A percentile compares a stretch with the other conserved stretches of the same genome.
Conservation (phyloP, 305 asterid species). For the Salvia sclarea region DNA sequence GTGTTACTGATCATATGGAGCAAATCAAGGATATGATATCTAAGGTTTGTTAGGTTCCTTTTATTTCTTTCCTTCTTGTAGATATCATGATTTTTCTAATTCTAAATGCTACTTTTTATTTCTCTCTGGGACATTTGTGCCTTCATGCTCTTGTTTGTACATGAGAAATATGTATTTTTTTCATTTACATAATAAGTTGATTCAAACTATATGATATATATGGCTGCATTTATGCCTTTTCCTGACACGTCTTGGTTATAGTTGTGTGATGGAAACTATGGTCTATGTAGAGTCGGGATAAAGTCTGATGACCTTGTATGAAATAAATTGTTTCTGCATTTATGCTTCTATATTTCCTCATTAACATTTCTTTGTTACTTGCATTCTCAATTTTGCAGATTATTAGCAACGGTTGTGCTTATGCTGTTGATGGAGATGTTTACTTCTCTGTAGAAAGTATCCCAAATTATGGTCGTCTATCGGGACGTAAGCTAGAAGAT, state of each 20-base stretch:
- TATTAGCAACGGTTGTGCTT: slow-evolving; percentile 71
- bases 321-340: neutral
- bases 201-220: neutral
- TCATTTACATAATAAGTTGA: neutral
- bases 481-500: slow-evolving; percentile 74
- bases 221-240: neutral
- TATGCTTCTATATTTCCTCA: neutral
- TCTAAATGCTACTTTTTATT: neutral
- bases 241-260: neutral
- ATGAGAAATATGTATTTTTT: neutral
- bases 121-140: neutral
- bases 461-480: slow-evolving; percentile 72
- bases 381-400: slow-evolving; percentile 47
- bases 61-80: neutral
- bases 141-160: neutral
- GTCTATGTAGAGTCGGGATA: neutral
- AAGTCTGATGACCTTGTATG: slow-evolving; percentile 7
- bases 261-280: neutral
- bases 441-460: slow-evolving; percentile 80
- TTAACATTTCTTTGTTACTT: neutral
- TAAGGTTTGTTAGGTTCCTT: slow-evolving; percentile 40
- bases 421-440: slow-evolving; percentile 80
- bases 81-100: neutral
- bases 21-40: slow-evolving; percentile 72
- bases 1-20: slow-evolving; percentile 88